A percentile compares a stretch with the other conserved stretches of the same genome.
These are phyloP conservation scores for Verticillium klebahnii DNA, from an alignment of 2,329 filamentous ascomycete genomes.

Conservation along the genomic window DNA sequence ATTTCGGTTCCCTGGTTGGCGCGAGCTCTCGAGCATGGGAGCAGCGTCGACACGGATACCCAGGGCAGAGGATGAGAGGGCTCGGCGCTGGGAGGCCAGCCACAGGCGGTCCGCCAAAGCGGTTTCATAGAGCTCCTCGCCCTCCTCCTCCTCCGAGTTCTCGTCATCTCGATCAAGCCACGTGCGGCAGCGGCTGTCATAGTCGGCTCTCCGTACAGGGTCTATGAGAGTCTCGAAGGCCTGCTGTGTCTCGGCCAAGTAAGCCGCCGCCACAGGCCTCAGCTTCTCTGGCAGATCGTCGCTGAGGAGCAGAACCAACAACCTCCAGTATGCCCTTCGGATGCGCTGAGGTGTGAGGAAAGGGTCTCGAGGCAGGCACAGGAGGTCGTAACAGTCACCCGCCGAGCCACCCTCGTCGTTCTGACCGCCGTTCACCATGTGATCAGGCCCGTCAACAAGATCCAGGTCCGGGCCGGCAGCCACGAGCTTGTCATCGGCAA, in stretches of 20 bases:
- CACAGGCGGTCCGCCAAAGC: slow-evolving; percentile 16
- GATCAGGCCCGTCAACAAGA: background rate
- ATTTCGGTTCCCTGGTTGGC: slow-evolving; percentile 3
- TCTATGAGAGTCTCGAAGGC: slow-evolving; percentile 46
- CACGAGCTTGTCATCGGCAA: slow-evolving; percentile 15
- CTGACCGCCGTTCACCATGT: slow-evolving; percentile 5
- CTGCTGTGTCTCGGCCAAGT: slow-evolving; percentile 34
- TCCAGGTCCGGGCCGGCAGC: background rate
- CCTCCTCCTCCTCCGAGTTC: slow-evolving; percentile 15
- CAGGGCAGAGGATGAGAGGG: slow-evolving; percentile 29
- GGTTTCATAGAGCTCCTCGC: slow-evolving; percentile 15
- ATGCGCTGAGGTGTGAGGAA: slow-evolving; percentile 29
- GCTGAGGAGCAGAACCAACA: slow-evolving; percentile 39
- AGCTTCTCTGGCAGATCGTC: slow-evolving; percentile 32
- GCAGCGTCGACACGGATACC: slow-evolving; percentile 30
- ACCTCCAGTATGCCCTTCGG: slow-evolving; percentile 37
- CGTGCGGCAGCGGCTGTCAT: slow-evolving; percentile 26
- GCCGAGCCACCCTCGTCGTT: slow-evolving; percentile 14
- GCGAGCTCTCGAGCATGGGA: slow-evolving; percentile 9
- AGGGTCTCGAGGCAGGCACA: slow-evolving; percentile 34
- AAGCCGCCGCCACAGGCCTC: slow-evolving; percentile 31
- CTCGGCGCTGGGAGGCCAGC: slow-evolving; percentile 14
- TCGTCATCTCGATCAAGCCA: slow-evolving; percentile 14
- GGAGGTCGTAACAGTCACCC: slow-evolving; percentile 37
- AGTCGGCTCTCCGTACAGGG: slow-evolving; percentile 33